Evolutionary conservation across 1,284 basidiomycete genomes (phyloP), one percentile per base, ranked within the genome.

Genomic region (Microbotryum violaceum): DNA sequence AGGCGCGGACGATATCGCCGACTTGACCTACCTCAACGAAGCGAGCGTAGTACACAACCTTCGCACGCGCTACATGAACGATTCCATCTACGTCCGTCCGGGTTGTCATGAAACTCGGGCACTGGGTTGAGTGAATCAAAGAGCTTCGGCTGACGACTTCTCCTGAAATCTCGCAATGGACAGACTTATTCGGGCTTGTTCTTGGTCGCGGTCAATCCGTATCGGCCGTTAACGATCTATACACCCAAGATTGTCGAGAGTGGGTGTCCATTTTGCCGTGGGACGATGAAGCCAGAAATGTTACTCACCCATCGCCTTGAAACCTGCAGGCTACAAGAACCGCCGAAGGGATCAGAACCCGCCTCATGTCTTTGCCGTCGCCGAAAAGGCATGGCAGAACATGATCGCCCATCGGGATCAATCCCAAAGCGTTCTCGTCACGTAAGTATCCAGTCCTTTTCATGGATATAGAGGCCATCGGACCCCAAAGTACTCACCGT

Each of bases 21-120:
- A 98, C 77, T 81, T 99, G 66, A 98, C 96, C 1, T 97, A 93
- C 77, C 80, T 98, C 64, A 98, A 98, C 75, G 96, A 99, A 81
- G 93, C 96, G 12, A 93, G 91, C 70, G 96, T 99, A 33, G 93
- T 98, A 27, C 92, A 98, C 75, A 97, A 98, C 77, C 82, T 98
- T 42, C 83, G 91, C 64, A 79, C 91, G 70, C 82, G 96, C 74
- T 98, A 94, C 77, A 88, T 88, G 58, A 88, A 89, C 54, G 90
- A 89, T 33, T 86, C 88, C 61, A 97, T 98, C 71, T 98, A 98
- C 77, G 93, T 96, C 75, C 77, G 91, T 83, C 42, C 14, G 37
- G 37, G 16, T 31, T 31, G 31, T 31, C 31, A 10, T 10, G 31
- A 31, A 31, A 31, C 31, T 9, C 8, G 2, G 9, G 2, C 31